Evolutionary conservation across 148 eudicot genomes (phyloP).

Genomic region (Rhododendron kiyosumense): DNA sequence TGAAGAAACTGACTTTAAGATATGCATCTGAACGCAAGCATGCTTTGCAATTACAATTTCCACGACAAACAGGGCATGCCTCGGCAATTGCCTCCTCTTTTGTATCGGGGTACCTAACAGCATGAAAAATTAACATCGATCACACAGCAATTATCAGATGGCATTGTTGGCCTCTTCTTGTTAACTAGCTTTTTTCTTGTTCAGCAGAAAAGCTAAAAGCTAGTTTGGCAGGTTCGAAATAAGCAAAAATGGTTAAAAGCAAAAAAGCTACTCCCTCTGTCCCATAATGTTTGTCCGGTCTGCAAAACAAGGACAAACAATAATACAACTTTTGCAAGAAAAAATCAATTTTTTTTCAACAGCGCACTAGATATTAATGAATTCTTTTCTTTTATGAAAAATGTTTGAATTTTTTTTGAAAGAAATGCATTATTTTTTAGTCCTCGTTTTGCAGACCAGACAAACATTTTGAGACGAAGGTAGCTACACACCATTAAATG

Average conservation of each 20-base stretch:
- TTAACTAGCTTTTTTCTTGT: background rate
- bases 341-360: too few relatives aligned
- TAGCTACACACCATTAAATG: background rate
- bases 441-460: too few relatives aligned
- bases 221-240: background rate
- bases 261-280: background rate
- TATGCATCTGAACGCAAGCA: constrained; percentile 25
- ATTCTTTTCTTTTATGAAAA: too few relatives aligned
- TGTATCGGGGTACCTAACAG: constrained; percentile 39
- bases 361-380: too few relatives aligned
- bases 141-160: background rate
- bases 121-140: background rate
- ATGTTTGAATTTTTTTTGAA: too few relatives aligned
- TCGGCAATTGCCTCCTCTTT: constrained; percentile 32
- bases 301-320: too few relatives aligned
- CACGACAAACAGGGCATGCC: constrained; percentile 46
- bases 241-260: background rate
- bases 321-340: too few relatives aligned
- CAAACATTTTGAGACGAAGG: too few relatives aligned
- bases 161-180: background rate
- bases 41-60: constrained; percentile 45
- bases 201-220: background rate
- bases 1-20: constrained; percentile 14
- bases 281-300: too few relatives aligned
- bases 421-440: too few relatives aligned